Percentiles rank a stretch among this genome's conserved stretches.
phyloP scores from a whole-genome alignment of 176 grass and related monocot genomes.

The Alopecurus myosuroides region DNA sequence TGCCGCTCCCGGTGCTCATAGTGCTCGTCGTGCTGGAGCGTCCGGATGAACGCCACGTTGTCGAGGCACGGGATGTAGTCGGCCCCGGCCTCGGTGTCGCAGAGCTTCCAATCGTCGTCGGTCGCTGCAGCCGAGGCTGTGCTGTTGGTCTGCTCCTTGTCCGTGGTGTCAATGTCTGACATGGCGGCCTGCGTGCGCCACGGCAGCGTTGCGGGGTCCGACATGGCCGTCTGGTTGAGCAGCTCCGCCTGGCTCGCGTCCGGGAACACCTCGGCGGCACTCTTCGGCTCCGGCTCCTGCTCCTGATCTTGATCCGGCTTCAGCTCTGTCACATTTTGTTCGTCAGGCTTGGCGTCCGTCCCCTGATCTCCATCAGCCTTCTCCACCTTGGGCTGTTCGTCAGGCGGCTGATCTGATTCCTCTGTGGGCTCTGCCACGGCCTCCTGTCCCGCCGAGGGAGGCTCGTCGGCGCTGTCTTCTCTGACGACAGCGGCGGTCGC shows the following conservation, averaged over 20 bases:
- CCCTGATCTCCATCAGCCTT: not conserved
- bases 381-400: not conserved
- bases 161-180: slow-evolving; percentile 37
- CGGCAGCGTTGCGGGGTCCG: not conserved
- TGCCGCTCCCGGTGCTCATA: slow-evolving; percentile 87
- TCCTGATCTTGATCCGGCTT: slow-evolving; percentile 4
- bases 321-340: not conserved
- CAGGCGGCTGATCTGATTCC: not conserved
- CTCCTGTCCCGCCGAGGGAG: not conserved
- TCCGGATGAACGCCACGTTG: slow-evolving; percentile 64
- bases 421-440: not conserved
- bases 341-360: not conserved
- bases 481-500: slow-evolving; percentile 19
- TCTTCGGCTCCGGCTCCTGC: not conserved
- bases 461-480: not conserved
- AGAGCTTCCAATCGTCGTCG: slow-evolving; percentile 54
- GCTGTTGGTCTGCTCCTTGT: slow-evolving; percentile 27
- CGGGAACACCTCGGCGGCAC: slow-evolving; percentile 38
- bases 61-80: slow-evolving; percentile 94
- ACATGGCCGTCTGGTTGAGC: slow-evolving; percentile 43
- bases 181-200: slow-evolving; percentile 59
- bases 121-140: not conserved
- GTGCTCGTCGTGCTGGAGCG: slow-evolving; percentile 69
- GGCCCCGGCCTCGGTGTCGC: slow-evolving; percentile 42
- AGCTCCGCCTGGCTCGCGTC: slow-evolving; percentile 40